phyloP scores from a whole-genome alignment of 2,329 filamentous ascomycete species.

The Hymenotorrendiella dingleyae region DNA sequence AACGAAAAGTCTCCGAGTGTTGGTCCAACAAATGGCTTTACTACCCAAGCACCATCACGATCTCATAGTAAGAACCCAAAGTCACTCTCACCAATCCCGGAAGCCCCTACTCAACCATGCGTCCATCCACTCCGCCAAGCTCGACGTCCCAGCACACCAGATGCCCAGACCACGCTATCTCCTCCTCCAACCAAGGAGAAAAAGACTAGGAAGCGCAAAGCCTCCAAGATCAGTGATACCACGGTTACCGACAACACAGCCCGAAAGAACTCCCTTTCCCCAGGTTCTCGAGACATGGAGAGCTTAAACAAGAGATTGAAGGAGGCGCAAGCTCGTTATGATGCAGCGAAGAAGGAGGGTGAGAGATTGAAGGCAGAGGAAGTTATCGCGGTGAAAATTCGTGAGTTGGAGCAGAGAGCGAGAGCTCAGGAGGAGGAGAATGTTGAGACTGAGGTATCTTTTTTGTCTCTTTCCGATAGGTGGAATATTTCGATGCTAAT shows the following conservation, averaged over 20 bases:
- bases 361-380: constrained; percentile 7
- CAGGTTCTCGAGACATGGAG: background rate
- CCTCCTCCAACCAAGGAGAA: background rate
- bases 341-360: background rate
- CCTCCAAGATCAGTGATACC: background rate
- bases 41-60: no score
- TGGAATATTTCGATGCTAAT: no score
- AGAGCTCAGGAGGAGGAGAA: constrained; percentile 1
- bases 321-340: constrained; percentile 1
- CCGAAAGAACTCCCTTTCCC: background rate
- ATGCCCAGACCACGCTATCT: background rate
- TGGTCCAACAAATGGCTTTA: no score
- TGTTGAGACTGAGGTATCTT: background rate
- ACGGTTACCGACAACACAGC: background rate
- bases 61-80: no score
- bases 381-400: background rate
- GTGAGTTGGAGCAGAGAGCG: constrained; percentile 2
- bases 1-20: no score
- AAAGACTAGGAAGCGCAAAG: constrained; percentile 7
- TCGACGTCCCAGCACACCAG: background rate
- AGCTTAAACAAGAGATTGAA: background rate
- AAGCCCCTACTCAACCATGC: background rate
- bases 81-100: no score
- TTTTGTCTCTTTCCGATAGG: background rate
- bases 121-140: background rate